Base-by-base conservation (phyloP, 148 eudicot genomes). In the Linanthus parryae region DNA sequence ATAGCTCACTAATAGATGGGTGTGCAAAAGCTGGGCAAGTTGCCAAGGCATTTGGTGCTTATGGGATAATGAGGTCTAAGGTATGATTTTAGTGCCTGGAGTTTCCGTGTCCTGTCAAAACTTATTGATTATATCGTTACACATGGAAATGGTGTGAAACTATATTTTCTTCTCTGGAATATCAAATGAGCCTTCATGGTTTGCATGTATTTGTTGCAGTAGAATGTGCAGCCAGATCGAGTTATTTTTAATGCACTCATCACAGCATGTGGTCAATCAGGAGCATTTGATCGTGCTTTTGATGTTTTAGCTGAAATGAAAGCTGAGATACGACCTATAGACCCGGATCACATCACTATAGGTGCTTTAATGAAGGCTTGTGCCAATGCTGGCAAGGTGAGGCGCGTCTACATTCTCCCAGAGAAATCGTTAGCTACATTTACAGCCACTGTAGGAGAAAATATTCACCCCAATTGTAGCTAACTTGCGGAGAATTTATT, bases 21-120 rank as follows among this genome's bases (percentile, higher is more conserved):
- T 92, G 96, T 66, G 99, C 88, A 54, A 87, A 81, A 76, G 94
- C 87, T 65, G 94, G 96, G 54, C 96, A 87, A 74, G 83, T 87
- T 46, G 94, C 96, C 9, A 92, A 92, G 73, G 99, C 99, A 8
- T 92, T 92, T 79, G 99, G 99, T 75, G 99, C 95, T 57, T 92
- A 92, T 73, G 99, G 99, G 48, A 87, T 92, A 48, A 71, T 92
- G 75, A 79, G 90, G 74, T 84, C 99, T 44, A 92, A 92, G 94
- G 99, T 92, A 78, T 56, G 63, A 11, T 16, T 46, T 40, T 21
- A 14, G 20, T 19, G 2, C 28, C 41, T 48, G 2, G 44, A 34
- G 12, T 27, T 35, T 21, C 3, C 22, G 13, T 22, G 49, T 11
- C 12, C 7, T 22, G 3, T 11, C 27, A 45, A 22, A 9, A 20